Evolutionary conservation across 768 basidiomycete species (phyloP), one percentile per base, ranked within the genome.

Genomic region (Trametes maxima): DNA sequence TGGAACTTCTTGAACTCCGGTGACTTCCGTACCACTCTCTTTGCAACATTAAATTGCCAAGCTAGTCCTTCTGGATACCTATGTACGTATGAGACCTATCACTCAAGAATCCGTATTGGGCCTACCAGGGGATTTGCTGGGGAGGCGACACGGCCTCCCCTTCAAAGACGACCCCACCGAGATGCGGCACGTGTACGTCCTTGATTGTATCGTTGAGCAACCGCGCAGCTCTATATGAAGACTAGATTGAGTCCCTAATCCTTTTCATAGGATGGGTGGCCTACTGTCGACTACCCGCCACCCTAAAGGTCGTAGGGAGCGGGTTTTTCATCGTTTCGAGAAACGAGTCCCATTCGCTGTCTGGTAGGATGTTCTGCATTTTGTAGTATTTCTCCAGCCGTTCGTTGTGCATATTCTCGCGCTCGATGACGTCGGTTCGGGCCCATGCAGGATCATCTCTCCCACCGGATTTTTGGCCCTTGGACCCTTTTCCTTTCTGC

Each of bases 1-100:
- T 98, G 97, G 66, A 99, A 98, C 70, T 87, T 90, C 69, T 92
- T 93, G 79, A 97, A 96, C 69, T 95, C 92, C 6, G 88, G 86
- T 5, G 85, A 85, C 70, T 92, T 96, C 53, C 97, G 85, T 36
- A 99, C 77, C 1, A 90, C 86, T 55, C 88, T 86, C 73, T 98
- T 98, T 10, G 92, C 83, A 1, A 96, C 89, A 66, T 95, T 92
- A 72, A 98, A 86, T 67, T 97, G 94, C 97, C 97, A 99, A 11
- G 92, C 97, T 13, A 97, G 82, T n/a, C 88, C 88, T 12, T 89
- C 89, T 12, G 96, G 95, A 75, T 97, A 98, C 94, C 94, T 94
- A 37, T 43, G 45, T 50, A 43, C 61, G 19, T 36, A 49, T 47
- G 19, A 37, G 42, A 37, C 44, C 46, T n/a, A 39, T 44, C 52